Percentiles rank a stretch among this genome's conserved stretches.
These are phyloP conservation scores for Nigrospora osmanthi DNA, from an alignment of 2,329 filamentous ascomycete species.

Conservation along the genomic window DNA sequence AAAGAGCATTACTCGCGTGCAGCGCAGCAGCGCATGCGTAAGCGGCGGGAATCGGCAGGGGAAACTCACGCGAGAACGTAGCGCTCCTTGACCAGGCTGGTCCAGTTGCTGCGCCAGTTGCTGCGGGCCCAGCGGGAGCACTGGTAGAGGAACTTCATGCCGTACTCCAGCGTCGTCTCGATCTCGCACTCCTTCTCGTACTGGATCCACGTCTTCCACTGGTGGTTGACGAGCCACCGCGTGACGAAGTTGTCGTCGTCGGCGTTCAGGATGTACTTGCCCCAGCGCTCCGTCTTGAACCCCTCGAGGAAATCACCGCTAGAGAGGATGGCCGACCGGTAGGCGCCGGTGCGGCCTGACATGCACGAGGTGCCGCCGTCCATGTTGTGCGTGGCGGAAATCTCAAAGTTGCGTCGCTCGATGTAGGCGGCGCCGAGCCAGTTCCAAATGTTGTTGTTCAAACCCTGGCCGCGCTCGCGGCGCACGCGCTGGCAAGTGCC, in stretches of 20 bases:
- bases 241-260: constrained; percentile 99
- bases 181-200: constrained; percentile 88
- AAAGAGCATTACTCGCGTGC: too few relatives aligned
- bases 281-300: constrained; percentile 89
- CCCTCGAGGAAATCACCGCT: constrained; percentile 79
- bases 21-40: background rate
- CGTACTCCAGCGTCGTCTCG: constrained; percentile 86
- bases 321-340: constrained; percentile 80
- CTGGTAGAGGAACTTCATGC: constrained; percentile 83
- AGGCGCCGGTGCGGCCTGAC: constrained; percentile 88
- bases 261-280: constrained; percentile 82
- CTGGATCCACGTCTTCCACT: constrained; percentile 93
- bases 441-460: constrained; percentile 64
- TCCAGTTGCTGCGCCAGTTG: constrained; percentile 97
- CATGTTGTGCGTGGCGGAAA: constrained; percentile 88
- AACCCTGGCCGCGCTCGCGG: constrained; percentile 54
- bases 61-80: constrained; percentile 77
- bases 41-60: background rate
- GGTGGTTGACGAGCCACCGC: constrained; percentile 85
- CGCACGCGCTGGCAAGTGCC: constrained; percentile 84
- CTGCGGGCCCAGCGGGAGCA: constrained; percentile 92
- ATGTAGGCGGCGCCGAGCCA: constrained; percentile 90
- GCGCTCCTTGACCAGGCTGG: constrained; percentile 75
- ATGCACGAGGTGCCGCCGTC: constrained; percentile 96
- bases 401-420: constrained; percentile 92